These are phyloP conservation scores for Sporothrix sp. DNA, from an alignment of 2,329 filamentous ascomycete genomes.

Conservation along the genomic window DNA sequence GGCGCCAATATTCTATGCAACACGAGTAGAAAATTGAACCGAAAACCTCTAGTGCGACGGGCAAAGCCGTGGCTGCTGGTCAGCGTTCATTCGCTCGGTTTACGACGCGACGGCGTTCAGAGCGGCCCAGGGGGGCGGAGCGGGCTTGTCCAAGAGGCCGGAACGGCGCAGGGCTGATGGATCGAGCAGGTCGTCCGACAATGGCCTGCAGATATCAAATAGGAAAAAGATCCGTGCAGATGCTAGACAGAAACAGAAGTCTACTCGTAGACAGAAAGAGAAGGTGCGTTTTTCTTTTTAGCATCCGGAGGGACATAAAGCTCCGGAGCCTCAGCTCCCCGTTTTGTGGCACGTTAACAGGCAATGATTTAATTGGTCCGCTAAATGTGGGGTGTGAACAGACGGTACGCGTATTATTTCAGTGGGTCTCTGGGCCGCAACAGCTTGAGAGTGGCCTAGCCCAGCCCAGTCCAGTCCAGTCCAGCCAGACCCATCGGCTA, in stretches of 20 bases:
- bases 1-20: constrained; percentile 14
- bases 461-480: background rate
- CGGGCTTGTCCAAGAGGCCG: background rate
- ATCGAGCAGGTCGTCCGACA: no score
- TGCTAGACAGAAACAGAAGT: no score
- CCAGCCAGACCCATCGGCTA: background rate
- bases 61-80: constrained; percentile 6
- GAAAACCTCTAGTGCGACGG: constrained; percentile 3
- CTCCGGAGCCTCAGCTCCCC: no score
- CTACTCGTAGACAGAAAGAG: no score
- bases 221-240: background rate
- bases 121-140: background rate
- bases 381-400: no score
- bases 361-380: no score
- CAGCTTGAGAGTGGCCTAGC: background rate
- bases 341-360: no score
- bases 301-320: no score
- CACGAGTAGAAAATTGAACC: background rate
- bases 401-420: no score
- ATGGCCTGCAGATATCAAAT: no score
- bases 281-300: no score
- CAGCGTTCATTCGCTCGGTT: constrained; percentile 2
- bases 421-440: no score
- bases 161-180: background rate
- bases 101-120: constrained; percentile 1